Percentiles rank a stretch among this genome's conserved stretches.
Evolutionary conservation across 257 asterid genomes (phyloP).

Genomic region (Solanum bulbocastanum): DNA sequence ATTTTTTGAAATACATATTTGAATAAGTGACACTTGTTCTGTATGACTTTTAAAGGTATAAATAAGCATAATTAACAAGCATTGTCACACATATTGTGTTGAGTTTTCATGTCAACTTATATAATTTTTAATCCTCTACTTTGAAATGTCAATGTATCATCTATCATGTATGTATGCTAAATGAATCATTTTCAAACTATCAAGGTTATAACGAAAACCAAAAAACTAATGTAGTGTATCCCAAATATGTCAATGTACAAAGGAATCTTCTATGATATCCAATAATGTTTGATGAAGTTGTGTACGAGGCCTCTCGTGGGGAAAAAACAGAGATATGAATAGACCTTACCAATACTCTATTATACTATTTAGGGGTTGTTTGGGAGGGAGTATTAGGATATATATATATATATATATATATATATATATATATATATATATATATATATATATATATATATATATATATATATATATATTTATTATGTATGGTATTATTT

Average conservation of each 20-base stretch:
- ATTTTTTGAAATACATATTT: background rate
- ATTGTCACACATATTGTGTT: background rate
- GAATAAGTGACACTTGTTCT: background rate
- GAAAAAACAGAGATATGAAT: too few relatives aligned
- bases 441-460: too few relatives aligned
- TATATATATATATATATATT: too few relatives aligned
- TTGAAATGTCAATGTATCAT: background rate
- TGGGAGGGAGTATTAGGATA: too few relatives aligned
- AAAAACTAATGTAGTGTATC: background rate
- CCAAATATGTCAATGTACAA: background rate
- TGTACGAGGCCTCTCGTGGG: too few relatives aligned
- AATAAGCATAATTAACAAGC: background rate
- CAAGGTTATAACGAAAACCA: background rate
- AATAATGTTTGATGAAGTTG: too few relatives aligned
- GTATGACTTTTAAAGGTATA: background rate
- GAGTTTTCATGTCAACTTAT: background rate
- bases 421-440: too few relatives aligned
- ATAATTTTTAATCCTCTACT: background rate
- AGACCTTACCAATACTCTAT: too few relatives aligned
- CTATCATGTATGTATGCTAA: background rate
- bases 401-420: too few relatives aligned
- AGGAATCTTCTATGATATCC: too few relatives aligned
- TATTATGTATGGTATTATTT: too few relatives aligned
- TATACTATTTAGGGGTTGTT: too few relatives aligned
- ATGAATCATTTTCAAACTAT: background rate